These are phyloP conservation scores for Cryptococcus wingfieldii DNA, from an alignment of 1,284 basidiomycete species.

Conservation along the genomic window DNA sequence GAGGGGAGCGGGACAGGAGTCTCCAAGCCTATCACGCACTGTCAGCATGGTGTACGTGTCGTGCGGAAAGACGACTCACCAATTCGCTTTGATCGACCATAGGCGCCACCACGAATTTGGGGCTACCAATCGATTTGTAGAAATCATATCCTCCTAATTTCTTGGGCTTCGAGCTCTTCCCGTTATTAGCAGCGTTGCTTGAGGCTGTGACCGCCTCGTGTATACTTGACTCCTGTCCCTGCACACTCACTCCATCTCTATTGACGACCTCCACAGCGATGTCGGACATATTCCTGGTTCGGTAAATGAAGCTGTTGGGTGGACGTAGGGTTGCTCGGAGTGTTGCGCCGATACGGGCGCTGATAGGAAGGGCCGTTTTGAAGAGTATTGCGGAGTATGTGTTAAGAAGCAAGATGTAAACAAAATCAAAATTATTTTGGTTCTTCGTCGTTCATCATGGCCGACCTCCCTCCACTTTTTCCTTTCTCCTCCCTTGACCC, in stretches of 20 bases:
- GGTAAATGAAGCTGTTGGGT: background rate
- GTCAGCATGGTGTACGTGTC: background rate
- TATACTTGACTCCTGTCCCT: background rate
- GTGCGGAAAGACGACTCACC: conserved; percentile 53
- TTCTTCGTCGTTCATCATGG: too few relatives aligned
- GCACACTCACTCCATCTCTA: background rate
- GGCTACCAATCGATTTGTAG: conserved; percentile 74
- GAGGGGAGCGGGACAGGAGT: conserved; percentile 78
- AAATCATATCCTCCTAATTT: conserved; percentile 79
- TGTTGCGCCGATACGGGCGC: background rate
- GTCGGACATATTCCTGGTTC: background rate
- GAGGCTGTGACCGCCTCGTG: background rate
- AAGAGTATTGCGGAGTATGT: background rate
- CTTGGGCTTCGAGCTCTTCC: conserved; percentile 1
- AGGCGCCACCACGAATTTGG: conserved; percentile 85
- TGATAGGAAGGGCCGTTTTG: background rate
- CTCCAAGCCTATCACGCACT: conserved; percentile 69
- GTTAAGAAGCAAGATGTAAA: too few relatives aligned
- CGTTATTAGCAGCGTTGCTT: background rate
- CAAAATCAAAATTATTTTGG: too few relatives aligned
- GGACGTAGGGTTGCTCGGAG: background rate
- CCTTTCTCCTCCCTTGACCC: background rate
- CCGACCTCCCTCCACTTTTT: background rate
- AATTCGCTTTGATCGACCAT: conserved; percentile 98
- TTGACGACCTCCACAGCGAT: background rate